Evolutionary conservation across 2,329 filamentous ascomycete genomes (phyloP).

Genomic region (Verticillium nubilum): DNA sequence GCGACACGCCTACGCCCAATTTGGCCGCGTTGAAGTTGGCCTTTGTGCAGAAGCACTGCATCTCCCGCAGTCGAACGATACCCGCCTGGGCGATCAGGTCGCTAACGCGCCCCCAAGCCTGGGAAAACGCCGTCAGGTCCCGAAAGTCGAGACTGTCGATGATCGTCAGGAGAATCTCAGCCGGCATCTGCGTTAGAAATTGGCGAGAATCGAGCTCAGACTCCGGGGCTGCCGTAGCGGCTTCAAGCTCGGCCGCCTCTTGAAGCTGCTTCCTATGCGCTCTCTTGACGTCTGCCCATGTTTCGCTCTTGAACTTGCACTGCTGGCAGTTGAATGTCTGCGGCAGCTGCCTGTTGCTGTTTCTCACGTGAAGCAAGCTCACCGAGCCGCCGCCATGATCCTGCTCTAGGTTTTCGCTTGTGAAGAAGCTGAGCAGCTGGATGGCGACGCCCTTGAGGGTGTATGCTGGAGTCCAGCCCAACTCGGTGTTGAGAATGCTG

Average conservation of each 20-base stretch:
- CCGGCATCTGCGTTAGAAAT: constrained; percentile 21
- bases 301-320: constrained; percentile 16
- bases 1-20: constrained; percentile 36
- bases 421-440: constrained; percentile 47
- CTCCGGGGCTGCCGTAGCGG: constrained; percentile 16
- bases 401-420: constrained; percentile 39
- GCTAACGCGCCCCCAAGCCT: constrained; percentile 29
- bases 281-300: constrained; percentile 2
- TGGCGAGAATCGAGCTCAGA: neutral
- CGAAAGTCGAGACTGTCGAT: constrained; percentile 26
- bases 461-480: constrained; percentile 43
- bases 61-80: constrained; percentile 33
- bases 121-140: constrained; percentile 28
- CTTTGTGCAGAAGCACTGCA: constrained; percentile 42
- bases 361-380: constrained; percentile 19
- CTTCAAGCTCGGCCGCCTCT: neutral
- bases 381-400: constrained; percentile 14
- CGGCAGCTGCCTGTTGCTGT: neutral
- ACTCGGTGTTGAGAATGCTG: constrained; percentile 33
- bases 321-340: constrained; percentile 16
- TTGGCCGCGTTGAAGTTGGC: constrained; percentile 27
- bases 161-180: constrained; percentile 33
- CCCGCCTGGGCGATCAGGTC: constrained; percentile 26
- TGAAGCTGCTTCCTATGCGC: constrained; percentile 1
- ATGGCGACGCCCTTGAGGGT: constrained; percentile 44